Evolutionary conservation across 2,329 filamentous ascomycete genomes (phyloP).

Genomic region (Colletotrichum orchidophilum): DNA sequence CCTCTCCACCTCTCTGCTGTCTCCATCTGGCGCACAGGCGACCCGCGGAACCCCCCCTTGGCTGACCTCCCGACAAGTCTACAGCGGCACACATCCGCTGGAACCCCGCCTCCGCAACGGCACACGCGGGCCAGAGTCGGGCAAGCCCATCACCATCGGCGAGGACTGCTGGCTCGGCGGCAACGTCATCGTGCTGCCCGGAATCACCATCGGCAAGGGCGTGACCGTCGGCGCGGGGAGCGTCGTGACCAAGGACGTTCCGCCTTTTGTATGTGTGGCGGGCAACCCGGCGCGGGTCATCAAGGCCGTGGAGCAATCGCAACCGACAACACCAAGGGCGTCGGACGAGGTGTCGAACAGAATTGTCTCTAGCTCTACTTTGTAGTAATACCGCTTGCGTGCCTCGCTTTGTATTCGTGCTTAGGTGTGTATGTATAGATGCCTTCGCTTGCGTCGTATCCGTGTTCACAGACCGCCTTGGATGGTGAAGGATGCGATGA

Average conservation of each 20-base stretch:
- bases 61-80: slow-evolving; percentile 57
- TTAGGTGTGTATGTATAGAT: neutral
- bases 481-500: slow-evolving; percentile 92
- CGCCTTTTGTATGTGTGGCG: slow-evolving; percentile 68
- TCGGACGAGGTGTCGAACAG: slow-evolving; percentile 12
- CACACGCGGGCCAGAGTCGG: slow-evolving; percentile 77
- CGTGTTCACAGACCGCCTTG: slow-evolving; percentile 78
- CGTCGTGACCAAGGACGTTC: slow-evolving; percentile 83
- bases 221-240: slow-evolving; percentile 81
- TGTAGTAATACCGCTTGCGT: slow-evolving; percentile 12
- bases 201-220: slow-evolving; percentile 81
- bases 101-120: slow-evolving; percentile 81
- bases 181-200: slow-evolving; percentile 75
- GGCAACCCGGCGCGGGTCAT: slow-evolving; percentile 74
- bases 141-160: slow-evolving; percentile 77
- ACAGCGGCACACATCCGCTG: slow-evolving; percentile 78
- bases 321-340: slow-evolving; percentile 8
- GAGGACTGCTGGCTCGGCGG: slow-evolving; percentile 86
- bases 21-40: neutral
- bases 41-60: neutral
- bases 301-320: slow-evolving; percentile 48
- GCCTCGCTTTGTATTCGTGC: neutral
- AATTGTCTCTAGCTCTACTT: slow-evolving; percentile 27
- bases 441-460: neutral
- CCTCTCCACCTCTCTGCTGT: neutral